Base-by-base conservation (phyloP, 1,284 basidiomycete species). In the Tylopilus sp. region DNA sequence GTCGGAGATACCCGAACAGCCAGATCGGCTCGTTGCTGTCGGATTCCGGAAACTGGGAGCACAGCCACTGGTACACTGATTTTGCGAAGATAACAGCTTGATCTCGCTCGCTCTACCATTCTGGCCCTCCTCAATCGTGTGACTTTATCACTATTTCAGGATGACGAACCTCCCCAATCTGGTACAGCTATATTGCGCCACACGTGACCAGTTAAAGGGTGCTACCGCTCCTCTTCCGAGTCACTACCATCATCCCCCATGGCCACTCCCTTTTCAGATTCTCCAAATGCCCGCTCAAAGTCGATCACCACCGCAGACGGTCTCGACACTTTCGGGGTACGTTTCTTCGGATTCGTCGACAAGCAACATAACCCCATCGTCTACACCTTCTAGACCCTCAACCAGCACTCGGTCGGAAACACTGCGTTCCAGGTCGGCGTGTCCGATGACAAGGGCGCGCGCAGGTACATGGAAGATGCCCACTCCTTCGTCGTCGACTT, bases 401-500 rank as follows among this genome's bases (percentile, higher is more conserved):
- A 83, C 62, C 74, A 80, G 51, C 78, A 80, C 62, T 76, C 78
- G n/a, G 65, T 69, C 45, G 73, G 81, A 54, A 78, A 81, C 53
- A 68, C 76, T 8, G 77, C 80, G 11, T 88, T 83, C 63, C 86
- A 86, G 57, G 83, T 98, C 41, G 96, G 95, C 18, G 82, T 99
- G 18, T 85, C 86, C 39, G 92, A 96, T 60, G 93, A 97, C 71
- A 91, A 88, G 69, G 91, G 94, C 47, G 83, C 90, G 58, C 77
- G 96, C 53, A 77, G 95, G 55, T 91, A 88, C 31, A 99, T 99
- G 96, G 96, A 99, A 69, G 96, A 99, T 68, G 83, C 94, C 1
- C 94, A 99, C 69, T 91, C 92, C 29, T 97, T 97, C 63, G 82
- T 98, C 48, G 89, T 94, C 57, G 93, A 97, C 66, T 99, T 91